A percentile compares a stretch with the other conserved stretches of the same genome.
phyloP scores from a whole-genome alignment of 345 rosid genomes.

The Brassica napus region Da-Ae NC_063446.1:13853001-13853500 shows the following conservation, averaged over 20 bases:
- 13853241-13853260: background rate
- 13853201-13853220: slow-evolving; percentile 17
- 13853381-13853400: no score
- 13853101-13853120: slow-evolving; percentile 38
- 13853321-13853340: no score
- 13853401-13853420: no score
- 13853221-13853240: background rate
- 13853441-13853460: no score
- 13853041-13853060: slow-evolving; percentile 25
- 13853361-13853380: no score
- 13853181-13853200: slow-evolving; percentile 41
- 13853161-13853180: slow-evolving; percentile 36
- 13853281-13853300: background rate
- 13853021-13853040: slow-evolving; percentile 35
- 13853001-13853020: slow-evolving; percentile 26
- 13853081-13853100: slow-evolving; percentile 37
- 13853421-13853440: no score
- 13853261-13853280: background rate
- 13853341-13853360: no score
- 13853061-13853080: slow-evolving; percentile 34
- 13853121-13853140: slow-evolving; percentile 25
- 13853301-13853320: background rate
- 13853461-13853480: no score
- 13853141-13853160: slow-evolving; percentile 37
- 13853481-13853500: no score